phyloP scores from a whole-genome alignment of 2,329 filamentous ascomycete species.

The Pestalotiopsis sp. region DNA sequence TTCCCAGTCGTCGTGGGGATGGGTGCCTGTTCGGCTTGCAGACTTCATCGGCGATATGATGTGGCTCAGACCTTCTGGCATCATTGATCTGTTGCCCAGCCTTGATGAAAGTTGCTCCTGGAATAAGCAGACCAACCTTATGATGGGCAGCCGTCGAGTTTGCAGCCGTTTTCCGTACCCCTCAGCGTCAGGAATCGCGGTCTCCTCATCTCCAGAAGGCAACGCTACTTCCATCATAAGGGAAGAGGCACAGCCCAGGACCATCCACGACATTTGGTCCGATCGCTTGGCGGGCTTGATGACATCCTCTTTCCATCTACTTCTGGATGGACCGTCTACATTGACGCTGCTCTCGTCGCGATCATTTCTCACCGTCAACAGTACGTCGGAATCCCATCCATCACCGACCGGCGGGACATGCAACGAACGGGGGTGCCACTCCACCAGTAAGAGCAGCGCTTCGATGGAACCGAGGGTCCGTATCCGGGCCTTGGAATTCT shows the following conservation, averaged over 20 bases:
- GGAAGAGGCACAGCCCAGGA: slow-evolving; percentile 54
- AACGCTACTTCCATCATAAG: slow-evolving; percentile 54
- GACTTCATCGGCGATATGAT: neutral
- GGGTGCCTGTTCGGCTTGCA: neutral
- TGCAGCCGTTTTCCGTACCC: neutral
- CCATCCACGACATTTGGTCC: slow-evolving; percentile 63
- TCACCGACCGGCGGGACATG: slow-evolving; percentile 55
- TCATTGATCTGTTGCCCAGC: neutral
- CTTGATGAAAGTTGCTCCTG: neutral
- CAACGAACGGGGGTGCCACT: slow-evolving; percentile 57
- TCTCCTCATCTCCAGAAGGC: neutral
- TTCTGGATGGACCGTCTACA: neutral
- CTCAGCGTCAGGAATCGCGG: neutral
- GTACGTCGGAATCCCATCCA: slow-evolving; percentile 56
- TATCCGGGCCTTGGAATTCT: slow-evolving; percentile 47
- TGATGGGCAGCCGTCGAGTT: neutral
- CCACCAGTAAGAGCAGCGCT: slow-evolving; percentile 53
- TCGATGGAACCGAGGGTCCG: slow-evolving; percentile 54
- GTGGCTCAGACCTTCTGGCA: neutral
- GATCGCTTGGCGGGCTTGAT: slow-evolving; percentile 55
- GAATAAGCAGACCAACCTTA: neutral
- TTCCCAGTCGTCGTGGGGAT: neutral
- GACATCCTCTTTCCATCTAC: slow-evolving; percentile 51
- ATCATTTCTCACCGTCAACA: slow-evolving; percentile 41
- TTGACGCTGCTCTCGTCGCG: slow-evolving; percentile 16